Conservation (phyloP, 306 rosid species). For the Rosa persica region DNA sequence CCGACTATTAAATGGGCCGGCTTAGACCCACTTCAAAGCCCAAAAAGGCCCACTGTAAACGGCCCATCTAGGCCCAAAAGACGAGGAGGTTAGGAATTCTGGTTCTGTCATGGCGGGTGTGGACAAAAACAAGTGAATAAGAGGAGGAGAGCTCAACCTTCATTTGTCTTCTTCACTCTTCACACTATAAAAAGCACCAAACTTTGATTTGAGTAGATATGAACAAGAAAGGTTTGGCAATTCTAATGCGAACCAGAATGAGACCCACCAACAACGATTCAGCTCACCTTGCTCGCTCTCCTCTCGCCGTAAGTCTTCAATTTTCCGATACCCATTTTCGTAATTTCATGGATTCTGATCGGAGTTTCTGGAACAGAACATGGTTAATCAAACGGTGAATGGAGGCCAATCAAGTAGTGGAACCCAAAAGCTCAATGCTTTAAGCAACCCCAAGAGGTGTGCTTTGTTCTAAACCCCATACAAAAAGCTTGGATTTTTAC, state of each 20-base stretch:
- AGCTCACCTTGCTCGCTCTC: slow-evolving; percentile 56
- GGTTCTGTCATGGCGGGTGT: not conserved
- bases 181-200: not conserved
- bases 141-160: slow-evolving; percentile 20
- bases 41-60: not conserved
- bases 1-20: too few relatives aligned
- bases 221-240: slow-evolving; percentile 72
- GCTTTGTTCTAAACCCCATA: not conserved
- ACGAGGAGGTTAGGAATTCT: not conserved
- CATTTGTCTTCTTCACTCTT: not conserved
- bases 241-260: slow-evolving; percentile 95
- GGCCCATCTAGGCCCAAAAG: not conserved
- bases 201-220: slow-evolving; percentile 22
- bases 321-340: not conserved
- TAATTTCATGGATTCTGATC: not conserved
- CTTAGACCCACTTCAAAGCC: not conserved
- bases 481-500: not conserved
- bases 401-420: slow-evolving; percentile 36
- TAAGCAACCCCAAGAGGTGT: slow-evolving; percentile 54
- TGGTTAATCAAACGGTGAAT: slow-evolving; percentile 36
- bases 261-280: slow-evolving; percentile 49
- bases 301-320: slow-evolving; percentile 51
- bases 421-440: slow-evolving; percentile 26
- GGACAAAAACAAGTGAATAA: not conserved
- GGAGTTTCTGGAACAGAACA: slow-evolving; percentile 38